Evolutionary conservation across 352 stramenopile genomes (phyloP), one percentile per base, ranked within the genome.

Genomic region (Globisporangium nodosum): DNA sequence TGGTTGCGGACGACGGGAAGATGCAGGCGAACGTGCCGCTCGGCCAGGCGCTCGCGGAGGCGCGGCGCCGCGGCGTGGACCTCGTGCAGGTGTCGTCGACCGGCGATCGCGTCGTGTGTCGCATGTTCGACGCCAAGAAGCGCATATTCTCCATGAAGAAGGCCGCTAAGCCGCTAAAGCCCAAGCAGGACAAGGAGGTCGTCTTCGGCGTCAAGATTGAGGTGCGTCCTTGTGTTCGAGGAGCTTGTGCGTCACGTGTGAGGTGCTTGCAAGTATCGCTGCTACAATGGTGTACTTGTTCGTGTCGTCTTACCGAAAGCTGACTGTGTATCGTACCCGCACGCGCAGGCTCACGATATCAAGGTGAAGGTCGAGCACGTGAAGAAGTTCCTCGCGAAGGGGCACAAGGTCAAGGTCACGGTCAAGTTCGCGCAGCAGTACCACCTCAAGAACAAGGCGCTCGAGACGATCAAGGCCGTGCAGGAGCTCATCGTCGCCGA

Each of bases 351-450:
- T 2, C 74, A 92, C 51, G 82, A 92, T 54, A 67, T 90, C 60
- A 78, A 84, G 43, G 73, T 83, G 49, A 92, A 92, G 66, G 74
- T 82, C 16, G 67, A 87, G 3, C 79, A 90, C 33, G 51, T 88
- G 40, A 85, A 76, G 57, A 71, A 75, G 52, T 90, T 90, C 52
- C 61, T 92, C 37, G 54, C 51, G 58, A 90, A 89, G 61, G 81
- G 76, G n/a, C 81, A 92, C 70, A 89, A 89, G 59, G 81, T 92
- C 39, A 89, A 90, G 63, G 68, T 88, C 18, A 84, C 76, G 18
- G 63, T 89, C 66, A 87, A 86, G 60, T 92, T 86, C 53, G 68
- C 61, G 13, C 69, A 76, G 30, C 69, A 84, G 20, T 82, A 79
- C 59, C 75, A 88, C 49, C 65, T 89, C 24, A 85, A 86, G 60